Percentiles rank a stretch among this genome's conserved stretches.
phyloP scores from a whole-genome alignment of 1,139 yeast species.

The Yamadazyma jaroonii region DNA sequence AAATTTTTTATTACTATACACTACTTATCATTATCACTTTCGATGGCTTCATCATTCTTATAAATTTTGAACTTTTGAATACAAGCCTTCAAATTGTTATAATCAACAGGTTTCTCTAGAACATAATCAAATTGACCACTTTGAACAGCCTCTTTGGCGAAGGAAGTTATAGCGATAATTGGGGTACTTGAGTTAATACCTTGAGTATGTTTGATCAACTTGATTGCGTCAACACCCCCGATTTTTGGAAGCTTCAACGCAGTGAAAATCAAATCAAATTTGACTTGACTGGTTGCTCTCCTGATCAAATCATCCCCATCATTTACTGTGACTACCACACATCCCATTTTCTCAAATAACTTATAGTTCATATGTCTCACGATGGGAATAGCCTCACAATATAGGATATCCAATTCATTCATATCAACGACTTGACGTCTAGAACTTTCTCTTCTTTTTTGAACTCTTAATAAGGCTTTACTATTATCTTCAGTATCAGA shows the following conservation, averaged over 20 bases:
- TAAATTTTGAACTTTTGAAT: constrained; percentile 17
- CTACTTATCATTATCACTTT: constrained; percentile 20
- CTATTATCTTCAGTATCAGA: constrained; percentile 68
- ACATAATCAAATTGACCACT: constrained; percentile 66
- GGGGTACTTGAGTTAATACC: constrained; percentile 78
- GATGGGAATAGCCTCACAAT: constrained; percentile 87
- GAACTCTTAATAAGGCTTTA: constrained; percentile 54
- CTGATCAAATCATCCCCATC: constrained; percentile 83
- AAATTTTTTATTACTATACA: constrained; percentile 1
- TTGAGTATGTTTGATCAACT: constrained; percentile 71
- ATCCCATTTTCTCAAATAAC: constrained; percentile 68
- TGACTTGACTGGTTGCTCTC: constrained; percentile 78
- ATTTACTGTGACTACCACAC: constrained; percentile 75
- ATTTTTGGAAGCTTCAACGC: constrained; percentile 69
- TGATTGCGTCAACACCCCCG: constrained; percentile 72
- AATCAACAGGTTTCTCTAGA: constrained; percentile 71
- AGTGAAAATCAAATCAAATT: constrained; percentile 79
- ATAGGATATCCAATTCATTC: constrained; percentile 58
- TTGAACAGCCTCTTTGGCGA: constrained; percentile 61
- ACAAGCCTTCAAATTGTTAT: constrained; percentile 23
- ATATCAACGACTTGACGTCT: constrained; percentile 27
- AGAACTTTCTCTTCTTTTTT: constrained; percentile 54
- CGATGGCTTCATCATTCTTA: constrained; percentile 26
- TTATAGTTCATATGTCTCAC: constrained; percentile 68
- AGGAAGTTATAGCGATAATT: constrained; percentile 72